phyloP scores from a whole-genome alignment of 2,329 filamentous ascomycete genomes.

The Amauroascus verrucosus region DNA sequence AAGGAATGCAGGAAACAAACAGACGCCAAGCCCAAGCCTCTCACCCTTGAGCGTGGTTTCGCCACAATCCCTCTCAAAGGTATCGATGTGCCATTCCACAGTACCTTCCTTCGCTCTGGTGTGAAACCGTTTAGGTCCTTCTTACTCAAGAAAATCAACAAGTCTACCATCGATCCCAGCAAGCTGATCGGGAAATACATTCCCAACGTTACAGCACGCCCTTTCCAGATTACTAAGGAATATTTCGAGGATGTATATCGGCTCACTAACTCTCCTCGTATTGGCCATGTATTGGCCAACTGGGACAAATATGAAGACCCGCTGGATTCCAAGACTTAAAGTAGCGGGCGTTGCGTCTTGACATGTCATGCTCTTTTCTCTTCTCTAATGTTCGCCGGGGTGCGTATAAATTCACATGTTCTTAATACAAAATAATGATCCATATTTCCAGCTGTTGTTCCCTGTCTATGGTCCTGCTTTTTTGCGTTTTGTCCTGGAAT shows the following conservation, averaged over 20 bases:
- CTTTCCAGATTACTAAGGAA: conserved; percentile 92
- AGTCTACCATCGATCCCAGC: conserved; percentile 92
- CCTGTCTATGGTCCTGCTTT: neutral
- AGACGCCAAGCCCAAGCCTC: conserved; percentile 72
- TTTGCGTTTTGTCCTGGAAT: neutral
- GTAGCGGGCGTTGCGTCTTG: too few relatives aligned
- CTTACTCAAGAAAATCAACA: conserved; percentile 99
- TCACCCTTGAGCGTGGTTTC: conserved; percentile 88
- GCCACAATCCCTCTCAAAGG: conserved; percentile 94
- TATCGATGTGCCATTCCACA: conserved; percentile 98
- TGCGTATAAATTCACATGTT: neutral
- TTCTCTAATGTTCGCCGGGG: neutral
- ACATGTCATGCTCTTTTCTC: neutral
- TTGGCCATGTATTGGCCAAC: conserved; percentile 59
- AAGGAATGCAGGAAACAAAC: conserved; percentile 77
- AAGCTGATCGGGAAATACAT: conserved; percentile 99
- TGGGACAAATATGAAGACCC: conserved; percentile 59
- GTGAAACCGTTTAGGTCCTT: conserved; percentile 99
- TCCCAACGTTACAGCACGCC: conserved; percentile 92
- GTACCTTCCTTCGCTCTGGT: conserved; percentile 91
- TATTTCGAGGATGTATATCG: conserved; percentile 99
- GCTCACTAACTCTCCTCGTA: conserved; percentile 65
- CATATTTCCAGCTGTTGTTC: neutral
- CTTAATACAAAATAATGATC: conserved; percentile 9
- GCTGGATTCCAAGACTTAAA: conserved; percentile 2